Evolutionary conservation across 176 grass and related monocot species (phyloP).

Genomic region (Aegilops longissima): DNA sequence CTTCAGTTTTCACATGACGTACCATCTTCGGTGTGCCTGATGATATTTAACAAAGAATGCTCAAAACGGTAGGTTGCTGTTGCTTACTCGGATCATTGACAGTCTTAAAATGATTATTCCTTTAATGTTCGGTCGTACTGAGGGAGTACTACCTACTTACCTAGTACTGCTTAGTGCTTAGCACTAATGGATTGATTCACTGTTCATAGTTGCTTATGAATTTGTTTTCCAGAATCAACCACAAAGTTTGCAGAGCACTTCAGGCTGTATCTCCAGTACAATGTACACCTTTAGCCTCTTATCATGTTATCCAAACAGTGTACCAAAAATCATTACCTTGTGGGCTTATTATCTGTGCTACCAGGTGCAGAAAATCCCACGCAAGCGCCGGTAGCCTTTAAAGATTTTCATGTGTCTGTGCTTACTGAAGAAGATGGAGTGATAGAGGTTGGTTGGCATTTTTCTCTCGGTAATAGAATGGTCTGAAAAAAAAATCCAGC

Average conservation of each 20-base stretch:
- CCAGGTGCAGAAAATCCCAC: conserved; percentile 38
- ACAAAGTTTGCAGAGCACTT: conserved; percentile 27
- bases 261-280: conserved; percentile 40
- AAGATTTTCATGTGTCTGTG: conserved; percentile 42
- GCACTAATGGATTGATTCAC: background rate
- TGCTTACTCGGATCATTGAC: background rate
- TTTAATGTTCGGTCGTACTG: background rate
- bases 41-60: background rate
- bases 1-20: background rate
- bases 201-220: conserved; percentile 1
- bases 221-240: conserved; percentile 36
- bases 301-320: conserved; percentile 19
- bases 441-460: conserved; percentile 54
- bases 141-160: background rate
- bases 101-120: background rate
- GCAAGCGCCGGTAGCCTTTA: background rate
- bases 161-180: background rate
- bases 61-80: conserved; percentile 24
- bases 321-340: background rate
- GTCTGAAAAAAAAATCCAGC: background rate
- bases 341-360: conserved; percentile 5
- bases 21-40: background rate
- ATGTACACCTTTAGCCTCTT: conserved; percentile 19
- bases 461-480: background rate
- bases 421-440: conserved; percentile 31